These are phyloP conservation scores for Puya raimondii DNA, from an alignment of 176 grass and related monocot species.

Conservation along the genomic window DNA sequence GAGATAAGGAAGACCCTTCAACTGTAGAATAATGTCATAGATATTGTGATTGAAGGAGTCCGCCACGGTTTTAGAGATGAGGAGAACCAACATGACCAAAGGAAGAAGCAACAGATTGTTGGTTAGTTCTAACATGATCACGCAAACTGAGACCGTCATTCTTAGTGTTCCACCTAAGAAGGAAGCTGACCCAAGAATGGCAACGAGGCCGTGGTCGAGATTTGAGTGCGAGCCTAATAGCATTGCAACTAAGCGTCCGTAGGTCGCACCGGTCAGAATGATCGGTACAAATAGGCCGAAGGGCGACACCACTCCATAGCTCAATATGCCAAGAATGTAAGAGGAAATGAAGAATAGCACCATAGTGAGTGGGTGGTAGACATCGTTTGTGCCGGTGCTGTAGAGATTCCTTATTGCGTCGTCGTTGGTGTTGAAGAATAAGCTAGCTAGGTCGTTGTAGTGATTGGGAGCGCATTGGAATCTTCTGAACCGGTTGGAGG, in stretches of 20 bases:
- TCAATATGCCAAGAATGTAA: constrained; percentile 65
- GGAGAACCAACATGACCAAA: constrained; percentile 80
- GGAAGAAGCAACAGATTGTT: constrained; percentile 92
- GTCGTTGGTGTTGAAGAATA: constrained; percentile 88
- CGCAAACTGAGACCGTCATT: constrained; percentile 83
- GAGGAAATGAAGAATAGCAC: constrained; percentile 55
- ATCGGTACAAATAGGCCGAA: constrained; percentile 81
- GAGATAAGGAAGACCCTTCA: constrained; percentile 84
- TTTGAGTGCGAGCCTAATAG: constrained; percentile 37
- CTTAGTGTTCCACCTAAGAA: constrained; percentile 87
- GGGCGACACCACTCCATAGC: constrained; percentile 87
- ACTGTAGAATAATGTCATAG: constrained; percentile 67
- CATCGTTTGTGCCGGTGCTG: constrained; percentile 56
- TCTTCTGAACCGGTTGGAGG: constrained; percentile 50
- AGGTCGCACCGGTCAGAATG: constrained; percentile 87
- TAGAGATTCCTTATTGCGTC: constrained; percentile 85
- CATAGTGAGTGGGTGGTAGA: constrained; percentile 63
- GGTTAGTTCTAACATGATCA: constrained; percentile 79
- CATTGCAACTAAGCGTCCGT: constrained; percentile 65
- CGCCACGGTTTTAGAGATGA: constrained; percentile 80
- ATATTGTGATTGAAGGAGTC: constrained; percentile 85
- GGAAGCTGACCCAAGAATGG: constrained; percentile 80
- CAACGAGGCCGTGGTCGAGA: constrained; percentile 87
- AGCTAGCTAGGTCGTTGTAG: constrained; percentile 90
- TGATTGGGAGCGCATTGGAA: constrained; percentile 65